Evolutionary conservation across 2,329 filamentous ascomycete species (phyloP), one percentile per base, ranked within the genome.

Genomic region (Penicillium sp.): DNA sequence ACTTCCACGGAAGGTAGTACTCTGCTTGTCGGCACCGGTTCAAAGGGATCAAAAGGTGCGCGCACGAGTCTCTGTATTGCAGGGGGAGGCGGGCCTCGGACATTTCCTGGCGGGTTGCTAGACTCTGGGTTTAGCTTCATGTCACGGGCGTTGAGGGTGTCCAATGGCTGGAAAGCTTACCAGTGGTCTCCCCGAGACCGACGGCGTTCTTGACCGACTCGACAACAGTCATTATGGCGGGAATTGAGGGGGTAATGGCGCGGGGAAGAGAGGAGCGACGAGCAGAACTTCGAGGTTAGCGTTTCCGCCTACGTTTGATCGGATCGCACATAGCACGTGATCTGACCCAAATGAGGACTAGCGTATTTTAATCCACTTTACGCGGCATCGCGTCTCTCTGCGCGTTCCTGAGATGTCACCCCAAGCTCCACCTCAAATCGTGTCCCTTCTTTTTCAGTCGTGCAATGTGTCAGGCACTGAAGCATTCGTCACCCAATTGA

Each of bases 1-100:
- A 99, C 82, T 95, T 96, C 94, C 94, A 99, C 16, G 92, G 92
- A 67, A 96, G 78, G 75, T 96, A 99, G 80, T 88, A 97, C 59
- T 90, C 88, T 65, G 95, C 87, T 76, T 85, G 83, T 58, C 94
- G 91, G 82, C 94, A 99, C 70, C 88, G 88, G 80, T 99, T 99
- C 65, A 99, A 82, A 15, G 94, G 94, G 60, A 97, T 96, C 58
- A 97, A 81, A 43, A 99, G 87, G 76, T 94, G 86, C 58, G 92
- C 94, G 79, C 94, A 99, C 77, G 87, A 92, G 77, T 99, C 94
- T 72, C 94, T 85, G 83, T 99, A 99, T 66, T 88, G 82, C 49
- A 97, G 76, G 12, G 94, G 93, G 47, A 97, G 83, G 70, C 85
- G 87, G 63, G 92, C 92, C 68, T 90, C 90, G 70, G 89, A 87